phyloP scores from a whole-genome alignment of 257 asterid genomes.

The Rauvolfia tetraphylla region DNA sequence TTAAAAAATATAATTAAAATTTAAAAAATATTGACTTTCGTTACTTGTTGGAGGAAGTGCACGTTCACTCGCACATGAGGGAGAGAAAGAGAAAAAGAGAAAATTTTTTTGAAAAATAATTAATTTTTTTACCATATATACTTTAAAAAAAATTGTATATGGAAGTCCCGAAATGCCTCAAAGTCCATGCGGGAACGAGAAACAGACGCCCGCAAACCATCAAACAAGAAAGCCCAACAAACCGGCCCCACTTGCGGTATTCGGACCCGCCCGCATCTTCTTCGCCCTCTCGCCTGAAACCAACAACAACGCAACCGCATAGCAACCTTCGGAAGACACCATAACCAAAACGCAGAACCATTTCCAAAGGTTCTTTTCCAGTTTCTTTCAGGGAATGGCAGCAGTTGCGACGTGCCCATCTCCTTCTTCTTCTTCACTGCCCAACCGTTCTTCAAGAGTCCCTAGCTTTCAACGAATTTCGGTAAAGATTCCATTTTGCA shows the following conservation, averaged over 20 bases:
- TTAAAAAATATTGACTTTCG: no score
- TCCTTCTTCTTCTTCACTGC: not conserved
- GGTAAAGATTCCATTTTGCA: conserved; percentile 34
- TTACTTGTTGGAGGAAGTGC: no score
- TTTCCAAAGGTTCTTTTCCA: not conserved
- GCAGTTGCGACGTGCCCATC: conserved; percentile 12
- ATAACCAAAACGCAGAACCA: not conserved
- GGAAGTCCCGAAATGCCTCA: no score
- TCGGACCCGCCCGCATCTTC: conserved; percentile 7
- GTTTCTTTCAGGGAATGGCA: conserved; percentile 5
- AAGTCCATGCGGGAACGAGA: not conserved
- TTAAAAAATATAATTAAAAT: no score
- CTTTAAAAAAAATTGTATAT: no score
- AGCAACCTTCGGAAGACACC: not conserved
- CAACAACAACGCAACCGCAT: not conserved
- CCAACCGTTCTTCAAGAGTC: not conserved
- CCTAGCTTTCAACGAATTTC: conserved; percentile 24
- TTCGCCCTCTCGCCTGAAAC: conserved; percentile 6
- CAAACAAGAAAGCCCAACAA: conserved; percentile 3
- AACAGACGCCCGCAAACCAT: not conserved
- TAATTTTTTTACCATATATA: no score
- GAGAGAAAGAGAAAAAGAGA: no score
- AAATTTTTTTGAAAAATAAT: no score
- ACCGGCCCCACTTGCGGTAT: not conserved
- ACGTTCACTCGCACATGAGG: no score